A percentile compares a stretch with the other conserved stretches of the same genome.
These are phyloP conservation scores for Amaranthus hypochondriacus DNA, from an alignment of 148 eudicot species.

Conservation along the genomic window DNA sequence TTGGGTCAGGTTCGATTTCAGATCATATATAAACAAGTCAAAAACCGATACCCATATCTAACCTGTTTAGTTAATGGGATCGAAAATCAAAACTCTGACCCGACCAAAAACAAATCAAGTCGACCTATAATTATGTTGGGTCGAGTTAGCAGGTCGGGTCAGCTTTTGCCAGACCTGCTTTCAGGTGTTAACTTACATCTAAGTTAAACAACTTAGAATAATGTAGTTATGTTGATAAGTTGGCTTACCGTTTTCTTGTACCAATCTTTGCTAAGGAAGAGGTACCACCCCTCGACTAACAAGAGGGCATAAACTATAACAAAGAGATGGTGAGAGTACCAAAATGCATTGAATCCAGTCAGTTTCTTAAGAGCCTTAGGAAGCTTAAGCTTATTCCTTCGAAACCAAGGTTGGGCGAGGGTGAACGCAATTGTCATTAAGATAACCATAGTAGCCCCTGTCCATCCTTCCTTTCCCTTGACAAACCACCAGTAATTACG, in stretches of 20 bases:
- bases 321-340: slow-evolving; percentile 61
- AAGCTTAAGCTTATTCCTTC: slow-evolving; percentile 40
- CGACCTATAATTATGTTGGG: no score
- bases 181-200: neutral
- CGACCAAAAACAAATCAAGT: no score
- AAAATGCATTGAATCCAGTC: slow-evolving; percentile 57
- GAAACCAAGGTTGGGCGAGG: slow-evolving; percentile 56
- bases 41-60: no score
- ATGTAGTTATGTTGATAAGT: neutral
- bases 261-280: slow-evolving; percentile 41
- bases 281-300: slow-evolving; percentile 39
- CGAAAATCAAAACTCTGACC: no score
- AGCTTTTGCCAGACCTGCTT: no score
- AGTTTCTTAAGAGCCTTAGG: slow-evolving; percentile 46
- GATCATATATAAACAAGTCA: no score
- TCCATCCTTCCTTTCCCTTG: slow-evolving; percentile 49
- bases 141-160: no score
- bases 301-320: slow-evolving; percentile 48
- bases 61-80: no score
- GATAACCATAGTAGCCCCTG: slow-evolving; percentile 44
- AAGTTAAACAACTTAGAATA: neutral
- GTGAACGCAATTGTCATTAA: slow-evolving; percentile 46
- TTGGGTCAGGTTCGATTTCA: no score
- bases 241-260: slow-evolving; percentile 43
- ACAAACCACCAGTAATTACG: slow-evolving; percentile 54